Conservation (phyloP, 352 stramenopile genomes). For the Pythium aquatile region DNA sequence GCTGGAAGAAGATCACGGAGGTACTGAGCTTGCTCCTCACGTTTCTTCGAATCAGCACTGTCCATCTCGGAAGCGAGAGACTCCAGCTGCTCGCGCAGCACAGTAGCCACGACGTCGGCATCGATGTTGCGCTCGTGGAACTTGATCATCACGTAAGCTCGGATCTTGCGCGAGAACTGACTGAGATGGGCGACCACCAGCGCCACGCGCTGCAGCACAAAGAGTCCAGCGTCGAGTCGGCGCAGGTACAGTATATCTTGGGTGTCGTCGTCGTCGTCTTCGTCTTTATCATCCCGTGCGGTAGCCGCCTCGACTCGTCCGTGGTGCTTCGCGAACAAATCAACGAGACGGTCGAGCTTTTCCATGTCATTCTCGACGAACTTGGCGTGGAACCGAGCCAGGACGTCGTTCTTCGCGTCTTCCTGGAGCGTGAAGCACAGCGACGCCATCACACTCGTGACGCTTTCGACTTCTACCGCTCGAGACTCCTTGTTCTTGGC, state of each 20-base stretch:
- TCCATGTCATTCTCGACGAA: conserved; percentile 83
- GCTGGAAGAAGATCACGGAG: conserved; percentile 39
- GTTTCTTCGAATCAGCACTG: conserved; percentile 28
- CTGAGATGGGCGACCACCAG: conserved; percentile 68
- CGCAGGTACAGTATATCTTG: conserved; percentile 55
- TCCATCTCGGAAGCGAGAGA: conserved; percentile 33
- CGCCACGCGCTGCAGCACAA: conserved; percentile 67
- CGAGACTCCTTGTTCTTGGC: conserved; percentile 30
- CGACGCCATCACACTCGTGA: conserved; percentile 61
- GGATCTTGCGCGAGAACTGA: conserved; percentile 56
- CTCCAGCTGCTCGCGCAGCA: conserved; percentile 62
- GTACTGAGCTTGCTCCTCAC: conserved; percentile 36
- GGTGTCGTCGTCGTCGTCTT: conserved; percentile 28
- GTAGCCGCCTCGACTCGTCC: conserved; percentile 37
- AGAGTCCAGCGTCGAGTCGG: conserved; percentile 73
- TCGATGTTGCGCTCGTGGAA: conserved; percentile 74
- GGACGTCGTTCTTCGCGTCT: conserved; percentile 51
- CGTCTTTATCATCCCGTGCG: conserved; percentile 24
- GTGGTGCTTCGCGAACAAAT: conserved; percentile 78
- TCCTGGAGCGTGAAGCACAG: conserved; percentile 50
- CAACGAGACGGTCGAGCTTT: conserved; percentile 76
- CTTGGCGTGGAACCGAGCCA: conserved; percentile 73
- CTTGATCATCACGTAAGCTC: conserved; percentile 72
- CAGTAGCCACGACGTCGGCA: conserved; percentile 34
- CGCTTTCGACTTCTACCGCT: conserved; percentile 65